Conservation (phyloP, 106 monocot species). For the Acanthochlamys bracteata region DNA sequence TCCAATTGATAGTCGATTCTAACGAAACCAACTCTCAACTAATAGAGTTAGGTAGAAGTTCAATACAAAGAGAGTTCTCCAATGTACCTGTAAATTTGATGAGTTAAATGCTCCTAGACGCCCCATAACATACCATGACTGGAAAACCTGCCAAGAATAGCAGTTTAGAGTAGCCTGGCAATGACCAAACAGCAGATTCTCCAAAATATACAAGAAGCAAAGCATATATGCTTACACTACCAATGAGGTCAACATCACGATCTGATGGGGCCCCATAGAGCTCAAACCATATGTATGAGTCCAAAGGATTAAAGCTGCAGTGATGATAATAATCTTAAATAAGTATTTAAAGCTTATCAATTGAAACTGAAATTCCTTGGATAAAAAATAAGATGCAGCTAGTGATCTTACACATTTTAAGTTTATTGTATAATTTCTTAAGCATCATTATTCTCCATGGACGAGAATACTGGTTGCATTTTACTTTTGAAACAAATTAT, state of each 20-base stretch:
- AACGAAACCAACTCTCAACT: no score
- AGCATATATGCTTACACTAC: slow-evolving; percentile 57
- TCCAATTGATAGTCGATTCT: no score
- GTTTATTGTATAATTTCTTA: no score
- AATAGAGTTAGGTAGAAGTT: no score
- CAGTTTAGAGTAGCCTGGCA: background rate
- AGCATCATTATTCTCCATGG: no score
- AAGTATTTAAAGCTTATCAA: no score
- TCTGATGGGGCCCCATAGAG: slow-evolving; percentile 86
- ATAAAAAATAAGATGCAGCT: no score
- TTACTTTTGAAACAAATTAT: no score
- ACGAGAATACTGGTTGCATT: no score
- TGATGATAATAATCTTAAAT: no score
- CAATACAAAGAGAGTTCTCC: background rate
- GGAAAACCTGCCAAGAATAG: slow-evolving; percentile 55
- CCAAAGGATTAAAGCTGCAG: slow-evolving; percentile 90
- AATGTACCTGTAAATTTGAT: slow-evolving; percentile 76
- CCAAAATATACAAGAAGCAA: background rate
- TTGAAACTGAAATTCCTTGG: no score
- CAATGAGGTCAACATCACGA: slow-evolving; percentile 91
- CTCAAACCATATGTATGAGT: slow-evolving; percentile 93
- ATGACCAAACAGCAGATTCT: background rate
- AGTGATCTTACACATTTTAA: no score
- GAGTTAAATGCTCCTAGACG: slow-evolving; percentile 94
- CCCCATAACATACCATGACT: slow-evolving; percentile 99